Base-by-base conservation (phyloP, 768 basidiomycete genomes). In the Podaxis sp. region DNA sequence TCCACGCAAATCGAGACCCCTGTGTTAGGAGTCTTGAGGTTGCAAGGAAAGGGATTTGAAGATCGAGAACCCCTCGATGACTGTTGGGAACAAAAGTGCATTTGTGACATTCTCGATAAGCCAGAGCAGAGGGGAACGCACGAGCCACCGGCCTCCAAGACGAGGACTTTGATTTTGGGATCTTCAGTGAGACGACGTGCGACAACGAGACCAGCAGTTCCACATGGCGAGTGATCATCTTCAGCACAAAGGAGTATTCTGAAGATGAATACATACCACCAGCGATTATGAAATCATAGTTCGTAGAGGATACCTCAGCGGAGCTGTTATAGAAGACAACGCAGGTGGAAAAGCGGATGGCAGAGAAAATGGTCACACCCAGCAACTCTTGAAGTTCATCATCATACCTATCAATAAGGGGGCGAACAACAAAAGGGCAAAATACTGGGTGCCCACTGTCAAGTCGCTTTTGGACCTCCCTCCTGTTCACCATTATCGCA, bases 101-200 rank as follows among this genome's bases (percentile, higher is more conserved):
- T 50, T 38, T 11, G 53, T 16, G 40, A 46, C n/a, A 32, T 28
- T 28, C 27, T 28, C 27, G 27, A 28, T 28, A 48, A 54, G 11
- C n/a, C 6, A 16, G 27, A 18, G 18, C 11, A 2, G 27, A 28
- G 27, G 27, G 28, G 55, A 40, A 55, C 64, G 16, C 51, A 71
- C 71, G 65, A 68, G 23, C 57, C 57, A 0, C 71, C 71, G 3
- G 69, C 69, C 65, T 73, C 72, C 7, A 73, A 35, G 4, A 73
- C 65, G 4, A 72, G 61, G 11, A 72, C 69, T 4, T 60, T 63
- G 18, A 65, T 61, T 10, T 51, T 47, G 13, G 69, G 57, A 51
- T 70, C 62, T 61, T 72, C 71, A 6, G 71, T 63, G 23, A 73
- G 61, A 1, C 70, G 59, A 42, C 67, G 71, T 6, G 70, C 70